Percentiles rank a stretch among this genome's conserved stretches.
Evolutionary conservation across 2,329 filamentous ascomycete species (phyloP).

Genomic region (Pseudonectria foliicola): DNA sequence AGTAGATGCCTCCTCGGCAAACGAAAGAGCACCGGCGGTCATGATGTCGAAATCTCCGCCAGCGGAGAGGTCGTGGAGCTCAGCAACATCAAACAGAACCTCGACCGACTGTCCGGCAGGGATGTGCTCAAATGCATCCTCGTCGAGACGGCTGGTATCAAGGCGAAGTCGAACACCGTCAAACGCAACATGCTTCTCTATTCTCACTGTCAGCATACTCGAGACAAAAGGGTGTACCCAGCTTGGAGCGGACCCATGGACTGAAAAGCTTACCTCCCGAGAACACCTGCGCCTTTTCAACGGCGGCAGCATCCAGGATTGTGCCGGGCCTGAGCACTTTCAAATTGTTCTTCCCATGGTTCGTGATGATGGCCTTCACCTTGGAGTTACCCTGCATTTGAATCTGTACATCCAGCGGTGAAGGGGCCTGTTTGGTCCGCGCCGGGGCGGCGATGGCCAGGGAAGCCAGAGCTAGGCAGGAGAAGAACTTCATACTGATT

Average conservation of each 20-base stretch:
- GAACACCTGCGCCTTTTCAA: constrained; percentile 47
- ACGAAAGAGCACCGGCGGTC: constrained; percentile 49
- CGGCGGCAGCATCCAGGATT: constrained; percentile 43
- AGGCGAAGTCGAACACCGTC: constrained; percentile 47
- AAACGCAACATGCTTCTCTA: constrained; percentile 38
- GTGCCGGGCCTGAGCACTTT: constrained; percentile 48
- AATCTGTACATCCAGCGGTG: constrained; percentile 37
- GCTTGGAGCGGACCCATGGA: not conserved
- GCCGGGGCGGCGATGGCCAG: constrained; percentile 18
- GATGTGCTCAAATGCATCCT: constrained; percentile 44
- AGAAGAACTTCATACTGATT: constrained; percentile 19
- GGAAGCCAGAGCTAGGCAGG: constrained; percentile 19
- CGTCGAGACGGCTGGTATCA: constrained; percentile 34
- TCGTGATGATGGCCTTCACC: constrained; percentile 46
- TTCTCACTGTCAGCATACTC: not conserved
- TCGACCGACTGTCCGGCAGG: constrained; percentile 42
- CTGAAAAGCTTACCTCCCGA: constrained; percentile 29
- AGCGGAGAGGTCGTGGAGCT: constrained; percentile 43
- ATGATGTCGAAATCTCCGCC: constrained; percentile 51
- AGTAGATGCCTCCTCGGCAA: constrained; percentile 43
- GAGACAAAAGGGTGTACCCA: too few relatives aligned
- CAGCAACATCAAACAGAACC: constrained; percentile 47
- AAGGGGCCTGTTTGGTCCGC: constrained; percentile 27
- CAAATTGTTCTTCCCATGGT: constrained; percentile 41
- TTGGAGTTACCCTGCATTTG: constrained; percentile 43